Percentiles rank a stretch among this genome's conserved stretches.
phyloP scores from a whole-genome alignment of 306 rosid species.

The Senna tora region DNA sequence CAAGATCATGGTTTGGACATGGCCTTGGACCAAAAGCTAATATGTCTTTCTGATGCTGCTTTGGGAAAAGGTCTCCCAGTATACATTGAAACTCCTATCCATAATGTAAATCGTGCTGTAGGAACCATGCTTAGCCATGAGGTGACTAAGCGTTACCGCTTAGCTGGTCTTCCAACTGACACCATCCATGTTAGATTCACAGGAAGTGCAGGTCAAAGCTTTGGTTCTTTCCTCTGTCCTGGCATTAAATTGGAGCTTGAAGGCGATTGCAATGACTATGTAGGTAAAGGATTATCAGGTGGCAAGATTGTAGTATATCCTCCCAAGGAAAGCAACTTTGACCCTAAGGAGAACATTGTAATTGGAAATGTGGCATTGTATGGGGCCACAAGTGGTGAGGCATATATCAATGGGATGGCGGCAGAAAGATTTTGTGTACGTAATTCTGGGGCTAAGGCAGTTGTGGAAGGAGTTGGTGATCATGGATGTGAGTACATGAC shows the following conservation, averaged over 20 bases:
- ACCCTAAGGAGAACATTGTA: constrained; percentile 88
- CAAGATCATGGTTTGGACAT: constrained; percentile 92
- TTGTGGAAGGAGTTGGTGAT: constrained; percentile 97
- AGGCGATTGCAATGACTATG: constrained; percentile 96
- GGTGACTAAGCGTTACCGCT: constrained; percentile 81
- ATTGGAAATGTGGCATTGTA: constrained; percentile 96
- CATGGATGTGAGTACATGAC: constrained; percentile 99
- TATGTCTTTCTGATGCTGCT: constrained; percentile 71
- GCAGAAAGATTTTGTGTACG: constrained; percentile 98
- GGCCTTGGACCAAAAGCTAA: constrained; percentile 86
- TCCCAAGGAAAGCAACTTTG: constrained; percentile 78
- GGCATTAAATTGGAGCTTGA: constrained; percentile 92
- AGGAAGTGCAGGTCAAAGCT: constrained; percentile 97
- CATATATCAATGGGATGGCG: constrained; percentile 98
- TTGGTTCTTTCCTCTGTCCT: constrained; percentile 97
- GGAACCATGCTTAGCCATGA: constrained; percentile 99
- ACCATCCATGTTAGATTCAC: constrained; percentile 82
- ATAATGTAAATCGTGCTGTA: constrained; percentile 84
- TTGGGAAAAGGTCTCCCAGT: constrained; percentile 86
- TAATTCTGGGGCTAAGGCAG: constrained; percentile 95
- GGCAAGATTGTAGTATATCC: constrained; percentile 94
- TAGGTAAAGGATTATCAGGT: constrained; percentile 95
- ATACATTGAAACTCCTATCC: constrained; percentile 74
- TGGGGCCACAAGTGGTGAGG: constrained; percentile 93
- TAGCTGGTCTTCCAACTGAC: constrained; percentile 87